Percentiles rank a stretch among this genome's conserved stretches.
Evolutionary conservation across 345 rosid species (phyloP).

Genomic region (Lumnitzera littorea): DNA sequence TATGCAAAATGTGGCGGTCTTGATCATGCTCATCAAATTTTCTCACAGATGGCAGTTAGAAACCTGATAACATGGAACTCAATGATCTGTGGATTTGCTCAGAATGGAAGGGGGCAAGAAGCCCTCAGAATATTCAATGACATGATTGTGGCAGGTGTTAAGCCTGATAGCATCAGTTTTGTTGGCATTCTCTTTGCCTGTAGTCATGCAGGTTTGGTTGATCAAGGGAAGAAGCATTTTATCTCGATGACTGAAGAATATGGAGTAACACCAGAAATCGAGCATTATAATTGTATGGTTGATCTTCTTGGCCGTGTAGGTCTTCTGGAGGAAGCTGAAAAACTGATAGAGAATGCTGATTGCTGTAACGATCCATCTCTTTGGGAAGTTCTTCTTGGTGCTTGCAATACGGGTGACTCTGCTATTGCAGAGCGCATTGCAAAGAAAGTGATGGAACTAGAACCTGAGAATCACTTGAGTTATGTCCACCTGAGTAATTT

Average conservation of each 20-base stretch:
- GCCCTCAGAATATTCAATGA: constrained; percentile 51
- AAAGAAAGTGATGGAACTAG: constrained; percentile 55
- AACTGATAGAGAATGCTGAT: constrained; percentile 52
- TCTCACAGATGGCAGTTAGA: constrained; percentile 35
- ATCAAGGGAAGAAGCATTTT: constrained; percentile 54
- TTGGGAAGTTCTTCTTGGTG: constrained; percentile 89
- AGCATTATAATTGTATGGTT: constrained; percentile 88
- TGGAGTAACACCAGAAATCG: constrained; percentile 58
- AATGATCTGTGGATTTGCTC: constrained; percentile 76
- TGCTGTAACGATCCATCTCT: constrained; percentile 57
- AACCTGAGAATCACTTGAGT: constrained; percentile 67
- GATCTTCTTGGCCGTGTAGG: constrained; percentile 91
- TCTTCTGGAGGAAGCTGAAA: constrained; percentile 75
- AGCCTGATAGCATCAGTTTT: constrained; percentile 75
- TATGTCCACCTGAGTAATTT: constrained; percentile 72
- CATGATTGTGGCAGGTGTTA: constrained; percentile 45
- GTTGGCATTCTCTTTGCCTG: constrained; percentile 82
- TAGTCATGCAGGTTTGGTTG: constrained; percentile 72
- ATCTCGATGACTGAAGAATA: constrained; percentile 37
- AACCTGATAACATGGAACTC: constrained; percentile 86
- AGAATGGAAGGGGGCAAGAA: constrained; percentile 73
- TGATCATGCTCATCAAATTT: constrained; percentile 49
- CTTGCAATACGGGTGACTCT: constrained; percentile 50
- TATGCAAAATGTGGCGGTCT: constrained; percentile 84
- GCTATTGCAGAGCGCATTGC: constrained; percentile 69